These are phyloP conservation scores for Erodium moschatum DNA, from an alignment of 441 rosid species.

Conservation along the genomic window DNA sequence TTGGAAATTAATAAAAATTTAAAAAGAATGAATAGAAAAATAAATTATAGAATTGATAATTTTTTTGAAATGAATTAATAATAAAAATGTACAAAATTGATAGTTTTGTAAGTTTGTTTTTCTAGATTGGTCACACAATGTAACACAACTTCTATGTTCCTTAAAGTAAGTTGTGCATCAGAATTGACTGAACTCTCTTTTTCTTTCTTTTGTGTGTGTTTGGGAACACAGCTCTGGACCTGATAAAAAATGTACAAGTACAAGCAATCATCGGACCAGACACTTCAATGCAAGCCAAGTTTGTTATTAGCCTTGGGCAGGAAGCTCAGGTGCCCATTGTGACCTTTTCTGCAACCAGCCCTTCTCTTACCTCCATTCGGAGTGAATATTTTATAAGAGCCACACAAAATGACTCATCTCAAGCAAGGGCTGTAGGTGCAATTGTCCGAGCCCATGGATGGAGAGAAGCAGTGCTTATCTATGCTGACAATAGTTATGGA, in stretches of 20 bases:
- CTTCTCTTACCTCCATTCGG: conserved; percentile 31
- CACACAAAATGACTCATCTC: conserved; percentile 29
- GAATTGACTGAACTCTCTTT: not conserved
- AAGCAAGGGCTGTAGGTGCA: conserved; percentile 37
- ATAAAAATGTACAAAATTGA: too few species aligned
- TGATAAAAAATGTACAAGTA: conserved; percentile 43
- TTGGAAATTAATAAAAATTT: too few species aligned
- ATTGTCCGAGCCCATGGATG: conserved; percentile 42
- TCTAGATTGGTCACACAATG: too few species aligned
- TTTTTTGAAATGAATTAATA: too few species aligned
- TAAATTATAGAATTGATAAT: too few species aligned
- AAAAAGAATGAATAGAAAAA: too few species aligned
- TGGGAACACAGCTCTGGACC: conserved; percentile 37
- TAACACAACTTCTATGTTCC: too few species aligned
- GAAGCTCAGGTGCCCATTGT: conserved; percentile 48
- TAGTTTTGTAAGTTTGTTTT: too few species aligned
- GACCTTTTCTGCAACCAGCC: conserved; percentile 54
- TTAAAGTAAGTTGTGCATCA: not conserved
- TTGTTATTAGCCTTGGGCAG: conserved; percentile 35
- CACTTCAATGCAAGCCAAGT: conserved; percentile 42
- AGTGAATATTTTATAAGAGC: conserved; percentile 47
- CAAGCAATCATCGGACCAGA: conserved; percentile 52
- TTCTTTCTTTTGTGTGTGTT: not conserved
- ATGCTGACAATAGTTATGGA: conserved; percentile 39
- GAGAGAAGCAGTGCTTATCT: conserved; percentile 46